Conservation (phyloP, 2,329 filamentous ascomycete genomes). For the Penicillium paneum region DNA sequence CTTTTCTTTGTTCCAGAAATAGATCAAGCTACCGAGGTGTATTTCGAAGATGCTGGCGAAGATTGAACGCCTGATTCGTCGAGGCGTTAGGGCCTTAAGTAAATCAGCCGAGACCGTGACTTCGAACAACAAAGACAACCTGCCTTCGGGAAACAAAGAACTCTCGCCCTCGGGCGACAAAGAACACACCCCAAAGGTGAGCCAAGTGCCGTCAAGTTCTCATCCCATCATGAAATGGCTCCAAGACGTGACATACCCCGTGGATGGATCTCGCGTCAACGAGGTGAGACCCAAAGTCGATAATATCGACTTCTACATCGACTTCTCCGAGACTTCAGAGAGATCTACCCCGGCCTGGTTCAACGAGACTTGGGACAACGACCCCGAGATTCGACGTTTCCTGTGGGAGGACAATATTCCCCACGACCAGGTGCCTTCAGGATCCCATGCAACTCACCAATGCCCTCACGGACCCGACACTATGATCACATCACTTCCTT, state of each 20-base stretch:
- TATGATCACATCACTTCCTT: background rate
- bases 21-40: background rate
- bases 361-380: background rate
- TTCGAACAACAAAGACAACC: background rate
- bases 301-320: background rate
- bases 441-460: background rate
- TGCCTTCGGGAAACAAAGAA: constrained; percentile 2
- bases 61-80: background rate
- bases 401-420: background rate
- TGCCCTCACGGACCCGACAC: background rate
- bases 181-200: background rate
- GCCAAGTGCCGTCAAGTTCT: background rate
- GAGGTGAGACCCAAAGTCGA: background rate
- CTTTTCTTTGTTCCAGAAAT: constrained; percentile 8
- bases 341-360: background rate
- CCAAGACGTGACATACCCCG: background rate
- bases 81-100: background rate
- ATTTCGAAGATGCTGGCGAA: background rate
- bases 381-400: background rate
- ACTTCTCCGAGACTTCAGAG: background rate
- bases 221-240: background rate
- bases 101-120: background rate
- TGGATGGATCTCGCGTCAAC: background rate
- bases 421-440: background rate
- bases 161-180: background rate